Evolutionary conservation across 2,329 filamentous ascomycete species (phyloP).

Genomic region (Ophiocordyceps robertsii): DNA sequence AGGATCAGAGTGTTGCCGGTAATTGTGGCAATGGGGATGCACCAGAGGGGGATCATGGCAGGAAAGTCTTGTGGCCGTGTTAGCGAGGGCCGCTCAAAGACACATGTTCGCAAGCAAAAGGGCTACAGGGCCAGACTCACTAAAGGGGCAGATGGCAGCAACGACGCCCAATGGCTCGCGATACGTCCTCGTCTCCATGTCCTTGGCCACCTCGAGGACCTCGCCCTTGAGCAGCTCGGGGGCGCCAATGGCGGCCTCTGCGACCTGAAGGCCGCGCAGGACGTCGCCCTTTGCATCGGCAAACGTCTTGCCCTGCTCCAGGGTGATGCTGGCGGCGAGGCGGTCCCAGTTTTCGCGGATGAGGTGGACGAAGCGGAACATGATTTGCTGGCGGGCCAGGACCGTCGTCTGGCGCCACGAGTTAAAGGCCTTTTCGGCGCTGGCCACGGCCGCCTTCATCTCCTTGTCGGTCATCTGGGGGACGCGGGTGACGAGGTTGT

Average conservation of each 20-base stretch:
- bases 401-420: constrained; percentile 61
- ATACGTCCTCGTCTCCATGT: constrained; percentile 80
- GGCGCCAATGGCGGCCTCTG: constrained; percentile 68
- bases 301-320: constrained; percentile 83
- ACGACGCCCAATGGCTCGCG: constrained; percentile 70
- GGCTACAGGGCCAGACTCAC: constrained; percentile 26
- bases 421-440: constrained; percentile 63
- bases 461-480: constrained; percentile 71
- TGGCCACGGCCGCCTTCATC: constrained; percentile 61
- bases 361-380: constrained; percentile 73
- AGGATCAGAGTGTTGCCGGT: constrained; percentile 75
- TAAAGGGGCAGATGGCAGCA: constrained; percentile 78
- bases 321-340: constrained; percentile 69
- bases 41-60: constrained; percentile 89
- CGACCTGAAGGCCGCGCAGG: constrained; percentile 69
- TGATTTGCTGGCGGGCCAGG: constrained; percentile 65
- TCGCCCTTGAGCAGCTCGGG: constrained; percentile 74
- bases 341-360: constrained; percentile 79
- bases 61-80: constrained; percentile 53
- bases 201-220: constrained; percentile 72
- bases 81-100: neutral
- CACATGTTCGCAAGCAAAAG: neutral
- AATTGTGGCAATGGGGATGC: constrained; percentile 70
- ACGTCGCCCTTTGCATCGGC: constrained; percentile 74
- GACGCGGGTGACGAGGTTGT: constrained; percentile 72